Evolutionary conservation across 2,329 filamentous ascomycete species (phyloP).

Genomic region (Beauveria sp.): DNA sequence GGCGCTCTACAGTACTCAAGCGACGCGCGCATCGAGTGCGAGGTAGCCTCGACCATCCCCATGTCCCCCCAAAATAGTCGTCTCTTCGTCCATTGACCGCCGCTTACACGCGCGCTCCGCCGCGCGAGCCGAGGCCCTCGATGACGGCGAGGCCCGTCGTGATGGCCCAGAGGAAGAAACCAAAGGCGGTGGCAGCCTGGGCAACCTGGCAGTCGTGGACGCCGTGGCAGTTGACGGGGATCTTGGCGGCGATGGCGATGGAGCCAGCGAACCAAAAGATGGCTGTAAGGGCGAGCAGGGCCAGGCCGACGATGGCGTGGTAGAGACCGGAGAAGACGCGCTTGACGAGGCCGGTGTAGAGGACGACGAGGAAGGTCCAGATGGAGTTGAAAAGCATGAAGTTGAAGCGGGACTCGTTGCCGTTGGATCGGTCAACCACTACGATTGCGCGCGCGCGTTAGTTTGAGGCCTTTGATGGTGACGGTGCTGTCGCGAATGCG

Average conservation of each 20-base stretch:
- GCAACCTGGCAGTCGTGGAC: constrained; percentile 48
- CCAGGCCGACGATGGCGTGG: constrained; percentile 59
- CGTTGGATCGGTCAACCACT: constrained; percentile 46
- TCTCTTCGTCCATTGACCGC: too few species aligned
- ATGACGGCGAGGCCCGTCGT: constrained; percentile 41
- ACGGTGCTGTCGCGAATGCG: neutral
- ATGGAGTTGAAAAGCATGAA: constrained; percentile 75
- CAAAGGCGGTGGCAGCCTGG: constrained; percentile 59
- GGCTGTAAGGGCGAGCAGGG: constrained; percentile 63
- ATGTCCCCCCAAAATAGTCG: neutral
- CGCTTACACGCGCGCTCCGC: constrained; percentile 19
- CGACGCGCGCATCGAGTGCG: neutral
- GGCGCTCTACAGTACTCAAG: neutral
- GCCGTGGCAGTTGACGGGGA: constrained; percentile 49
- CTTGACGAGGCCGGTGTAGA: constrained; percentile 63
- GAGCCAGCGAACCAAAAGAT: constrained; percentile 89
- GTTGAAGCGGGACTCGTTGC: constrained; percentile 47
- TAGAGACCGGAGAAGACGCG: constrained; percentile 52
- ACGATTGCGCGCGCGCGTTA: constrained; percentile 1
- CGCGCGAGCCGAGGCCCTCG: constrained; percentile 35
- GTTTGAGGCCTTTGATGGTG: neutral
- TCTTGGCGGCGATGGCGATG: constrained; percentile 62
- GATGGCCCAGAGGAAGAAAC: constrained; percentile 54
- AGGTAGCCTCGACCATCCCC: neutral
- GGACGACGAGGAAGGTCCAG: constrained; percentile 66